Conservation (phyloP, 257 asterid genomes). For the Thymus quinquecostatus region DNA sequence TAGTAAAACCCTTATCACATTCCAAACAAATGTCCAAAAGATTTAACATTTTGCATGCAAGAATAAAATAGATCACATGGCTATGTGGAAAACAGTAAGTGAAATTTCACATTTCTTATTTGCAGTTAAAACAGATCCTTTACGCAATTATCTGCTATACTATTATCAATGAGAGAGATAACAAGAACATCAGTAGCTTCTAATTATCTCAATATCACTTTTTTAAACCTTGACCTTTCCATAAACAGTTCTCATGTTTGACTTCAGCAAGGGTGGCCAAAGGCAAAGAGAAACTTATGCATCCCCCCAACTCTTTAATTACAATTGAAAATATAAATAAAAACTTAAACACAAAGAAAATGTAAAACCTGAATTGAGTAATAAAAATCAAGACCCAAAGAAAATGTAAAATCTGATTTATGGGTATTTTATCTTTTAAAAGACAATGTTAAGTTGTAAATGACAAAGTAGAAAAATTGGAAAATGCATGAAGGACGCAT, state of each 20-base stretch:
- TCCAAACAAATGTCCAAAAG: neutral
- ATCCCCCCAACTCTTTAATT: neutral
- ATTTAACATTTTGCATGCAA: neutral
- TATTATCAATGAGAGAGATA: neutral
- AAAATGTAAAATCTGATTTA: neutral
- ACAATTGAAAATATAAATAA: neutral
- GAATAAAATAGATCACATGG: neutral
- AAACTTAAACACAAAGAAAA: no score
- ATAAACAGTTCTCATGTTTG: neutral
- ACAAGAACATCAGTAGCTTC: neutral
- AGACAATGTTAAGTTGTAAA: neutral
- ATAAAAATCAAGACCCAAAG: neutral
- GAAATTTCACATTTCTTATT: neutral
- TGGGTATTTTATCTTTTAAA: neutral
- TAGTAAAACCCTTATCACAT: neutral
- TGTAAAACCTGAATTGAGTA: neutral
- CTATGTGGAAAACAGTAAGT: neutral
- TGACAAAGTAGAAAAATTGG: slow-evolving; percentile 8
- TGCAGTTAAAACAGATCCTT: neutral
- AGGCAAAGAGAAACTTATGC: neutral
- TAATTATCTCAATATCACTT: neutral
- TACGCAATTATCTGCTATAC: neutral
- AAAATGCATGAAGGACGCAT: slow-evolving; percentile 22
- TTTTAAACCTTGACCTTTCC: neutral
- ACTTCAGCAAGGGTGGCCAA: neutral